These are phyloP conservation scores for Beauveria asiatica DNA, from an alignment of 2,329 filamentous ascomycete genomes.

Conservation along the genomic window DNA sequence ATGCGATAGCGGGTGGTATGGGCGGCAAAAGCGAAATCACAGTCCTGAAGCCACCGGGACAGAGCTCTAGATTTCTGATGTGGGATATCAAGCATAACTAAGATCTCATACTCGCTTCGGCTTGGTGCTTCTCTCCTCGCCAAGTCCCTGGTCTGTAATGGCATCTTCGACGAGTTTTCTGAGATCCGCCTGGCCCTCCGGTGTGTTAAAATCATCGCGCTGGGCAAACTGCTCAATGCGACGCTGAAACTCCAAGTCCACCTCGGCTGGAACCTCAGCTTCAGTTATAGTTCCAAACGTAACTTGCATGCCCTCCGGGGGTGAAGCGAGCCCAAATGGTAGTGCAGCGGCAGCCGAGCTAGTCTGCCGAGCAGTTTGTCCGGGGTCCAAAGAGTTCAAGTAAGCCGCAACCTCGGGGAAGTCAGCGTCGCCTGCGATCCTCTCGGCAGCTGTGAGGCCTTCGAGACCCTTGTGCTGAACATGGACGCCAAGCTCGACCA, in stretches of 20 bases:
- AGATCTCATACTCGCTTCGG: conserved; percentile 43
- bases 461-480: conserved; percentile 58
- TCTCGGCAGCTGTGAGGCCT: conserved; percentile 71
- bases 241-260: conserved; percentile 74
- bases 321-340: conserved; percentile 42
- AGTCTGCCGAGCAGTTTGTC: conserved; percentile 12
- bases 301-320: conserved; percentile 70
- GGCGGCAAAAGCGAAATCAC: conserved; percentile 42
- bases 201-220: conserved; percentile 73
- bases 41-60: conserved; percentile 42
- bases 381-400: conserved; percentile 36
- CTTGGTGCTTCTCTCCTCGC: conserved; percentile 57
- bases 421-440: conserved; percentile 69
- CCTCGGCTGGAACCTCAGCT: conserved; percentile 50
- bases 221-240: conserved; percentile 84
- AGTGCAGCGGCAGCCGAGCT: background rate
- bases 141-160: conserved; percentile 55
- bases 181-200: conserved; percentile 71
- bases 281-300: conserved; percentile 68
- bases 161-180: conserved; percentile 74
- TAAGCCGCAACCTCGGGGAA: conserved; percentile 69
- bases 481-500: conserved; percentile 75
- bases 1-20: conserved; percentile 38
- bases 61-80: conserved; percentile 46
- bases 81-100: conserved; percentile 47